A percentile compares a stretch with the other conserved stretches of the same genome.
These are phyloP conservation scores for Circinella minor DNA, from an alignment of 371 early-diverging fungal species.

Conservation along the genomic window DNA sequence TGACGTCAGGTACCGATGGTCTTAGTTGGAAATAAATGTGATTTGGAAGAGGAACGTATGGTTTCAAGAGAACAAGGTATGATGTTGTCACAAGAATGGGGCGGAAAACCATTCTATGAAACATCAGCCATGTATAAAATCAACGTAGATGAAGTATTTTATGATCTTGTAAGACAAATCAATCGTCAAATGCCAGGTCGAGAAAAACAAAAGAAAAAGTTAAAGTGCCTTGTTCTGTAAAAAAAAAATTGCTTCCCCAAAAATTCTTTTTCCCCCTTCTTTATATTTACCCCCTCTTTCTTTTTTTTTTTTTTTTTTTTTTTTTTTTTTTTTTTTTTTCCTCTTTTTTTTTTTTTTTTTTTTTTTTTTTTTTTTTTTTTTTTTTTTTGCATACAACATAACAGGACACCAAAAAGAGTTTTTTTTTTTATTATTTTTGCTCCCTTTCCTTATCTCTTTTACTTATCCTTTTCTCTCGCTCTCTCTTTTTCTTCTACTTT, in stretches of 20 bases:
- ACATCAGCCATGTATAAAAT: conserved; percentile 84
- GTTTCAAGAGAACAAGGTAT: conserved; percentile 73
- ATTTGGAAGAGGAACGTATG: conserved; percentile 79
- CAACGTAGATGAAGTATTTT: conserved; percentile 81
- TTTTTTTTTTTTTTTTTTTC: background rate
- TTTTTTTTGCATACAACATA: background rate
- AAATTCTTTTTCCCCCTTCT: background rate
- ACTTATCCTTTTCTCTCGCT: background rate
- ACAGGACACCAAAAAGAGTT: background rate
- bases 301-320: background rate
- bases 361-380: background rate
- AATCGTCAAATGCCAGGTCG: conserved; percentile 43
- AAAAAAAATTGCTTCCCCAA: background rate
- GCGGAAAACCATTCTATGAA: conserved; percentile 77
- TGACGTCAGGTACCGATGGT: conserved; percentile 79
- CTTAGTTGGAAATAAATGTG: conserved; percentile 87
- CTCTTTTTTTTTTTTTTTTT: background rate
- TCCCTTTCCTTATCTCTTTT: background rate
- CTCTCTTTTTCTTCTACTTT: too few relatives aligned
- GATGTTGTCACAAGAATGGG: conserved; percentile 73
- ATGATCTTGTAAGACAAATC: conserved; percentile 64
- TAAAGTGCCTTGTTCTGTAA: conserved; percentile 20
- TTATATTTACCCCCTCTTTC: background rate
- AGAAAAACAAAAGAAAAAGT: conserved; percentile 41
- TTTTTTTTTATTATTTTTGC: too few relatives aligned